Evolutionary conservation across 352 stramenopile species (phyloP).

Genomic region (Saprolegnia parasitica): DNA sequence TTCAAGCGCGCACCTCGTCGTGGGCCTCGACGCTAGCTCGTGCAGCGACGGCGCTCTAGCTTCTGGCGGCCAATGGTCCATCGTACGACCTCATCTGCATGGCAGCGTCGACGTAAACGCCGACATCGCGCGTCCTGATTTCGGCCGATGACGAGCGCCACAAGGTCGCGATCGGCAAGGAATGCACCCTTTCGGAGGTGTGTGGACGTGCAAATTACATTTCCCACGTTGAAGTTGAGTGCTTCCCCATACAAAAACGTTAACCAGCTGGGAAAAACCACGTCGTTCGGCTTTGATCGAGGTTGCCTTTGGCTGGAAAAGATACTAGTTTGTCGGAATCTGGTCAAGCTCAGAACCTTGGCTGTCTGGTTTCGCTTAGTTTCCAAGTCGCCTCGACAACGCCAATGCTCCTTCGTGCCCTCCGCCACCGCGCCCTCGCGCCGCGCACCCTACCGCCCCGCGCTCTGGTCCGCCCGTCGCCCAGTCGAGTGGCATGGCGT

Average conservation of each 20-base stretch:
- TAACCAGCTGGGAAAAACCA: too few relatives aligned
- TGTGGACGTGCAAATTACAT: too few relatives aligned
- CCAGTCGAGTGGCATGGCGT: not conserved
- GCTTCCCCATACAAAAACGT: not conserved
- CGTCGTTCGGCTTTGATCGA: constrained; percentile 4
- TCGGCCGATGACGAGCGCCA: constrained; percentile 11
- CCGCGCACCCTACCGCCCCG: not conserved
- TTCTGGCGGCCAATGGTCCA: too few relatives aligned
- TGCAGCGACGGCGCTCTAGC: too few relatives aligned
- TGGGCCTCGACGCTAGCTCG: too few relatives aligned
- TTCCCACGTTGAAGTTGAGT: too few relatives aligned
- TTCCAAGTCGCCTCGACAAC: not conserved
- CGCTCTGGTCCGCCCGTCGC: not conserved
- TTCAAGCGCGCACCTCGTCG: too few relatives aligned
- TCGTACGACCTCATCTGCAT: too few relatives aligned
- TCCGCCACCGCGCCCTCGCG: not conserved
- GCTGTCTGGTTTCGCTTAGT: not conserved
- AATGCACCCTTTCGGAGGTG: not conserved
- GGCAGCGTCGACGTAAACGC: not conserved
- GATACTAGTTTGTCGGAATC: not conserved
- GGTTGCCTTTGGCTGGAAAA: not conserved
- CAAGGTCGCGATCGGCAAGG: not conserved
- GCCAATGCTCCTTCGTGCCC: not conserved
- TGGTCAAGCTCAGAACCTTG: constrained; percentile 9
- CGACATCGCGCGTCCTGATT: not conserved